phyloP scores from a whole-genome alignment of 2,329 filamentous ascomycete genomes.

The Teratosphaeria nubilosa region DNA sequence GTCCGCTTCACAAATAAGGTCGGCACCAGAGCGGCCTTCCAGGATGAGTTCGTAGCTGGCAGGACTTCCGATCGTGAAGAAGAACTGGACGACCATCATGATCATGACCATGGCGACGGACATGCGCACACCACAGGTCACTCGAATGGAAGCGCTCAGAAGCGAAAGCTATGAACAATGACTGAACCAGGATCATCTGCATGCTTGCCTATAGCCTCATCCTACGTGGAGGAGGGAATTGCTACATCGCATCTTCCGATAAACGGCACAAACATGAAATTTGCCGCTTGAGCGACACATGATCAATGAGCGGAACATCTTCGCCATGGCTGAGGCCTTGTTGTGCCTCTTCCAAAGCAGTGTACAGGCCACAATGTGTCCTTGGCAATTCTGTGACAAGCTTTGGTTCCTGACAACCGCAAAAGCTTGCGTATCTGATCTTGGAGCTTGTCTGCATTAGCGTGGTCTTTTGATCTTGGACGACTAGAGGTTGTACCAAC shows the following conservation, averaged over 20 bases:
- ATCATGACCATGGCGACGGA: slow-evolving; percentile 11
- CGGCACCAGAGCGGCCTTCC: slow-evolving; percentile 39
- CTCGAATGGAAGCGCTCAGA: slow-evolving; percentile 9
- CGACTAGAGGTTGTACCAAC: neutral
- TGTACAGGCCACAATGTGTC: neutral
- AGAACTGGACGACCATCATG: slow-evolving; percentile 10
- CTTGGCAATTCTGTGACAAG: neutral
- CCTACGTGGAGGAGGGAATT: neutral
- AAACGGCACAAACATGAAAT: too few relatives aligned
- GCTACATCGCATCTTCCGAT: too few relatives aligned
- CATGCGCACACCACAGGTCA: slow-evolving; percentile 5
- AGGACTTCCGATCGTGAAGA: slow-evolving; percentile 12
- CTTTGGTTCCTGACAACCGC: neutral
- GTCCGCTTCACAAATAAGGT: slow-evolving; percentile 65
- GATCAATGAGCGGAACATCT: neutral
- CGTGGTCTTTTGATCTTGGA: neutral
- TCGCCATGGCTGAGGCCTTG: neutral
- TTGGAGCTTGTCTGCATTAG: neutral
- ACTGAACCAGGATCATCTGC: neutral
- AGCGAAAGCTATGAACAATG: slow-evolving; percentile 9
- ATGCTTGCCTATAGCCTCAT: neutral
- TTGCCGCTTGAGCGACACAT: neutral
- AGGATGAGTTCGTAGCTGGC: slow-evolving; percentile 54
- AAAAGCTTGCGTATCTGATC: neutral
- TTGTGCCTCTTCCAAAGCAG: neutral